phyloP scores from a whole-genome alignment of 148 eudicot species.

The Rhododendron vialii region DNA sequence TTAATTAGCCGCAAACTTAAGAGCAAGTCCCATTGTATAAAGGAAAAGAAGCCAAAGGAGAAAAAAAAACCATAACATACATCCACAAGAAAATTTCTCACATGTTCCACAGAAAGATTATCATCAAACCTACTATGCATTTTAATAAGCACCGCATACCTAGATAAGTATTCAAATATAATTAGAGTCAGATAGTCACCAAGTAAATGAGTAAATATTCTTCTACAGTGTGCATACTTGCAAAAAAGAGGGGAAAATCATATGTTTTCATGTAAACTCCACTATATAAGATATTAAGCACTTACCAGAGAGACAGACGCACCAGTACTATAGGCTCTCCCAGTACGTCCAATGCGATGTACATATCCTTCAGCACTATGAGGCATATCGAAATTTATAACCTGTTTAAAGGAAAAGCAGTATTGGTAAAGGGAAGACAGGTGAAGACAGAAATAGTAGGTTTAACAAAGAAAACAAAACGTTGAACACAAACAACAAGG shows the following conservation, averaged over 20 bases:
- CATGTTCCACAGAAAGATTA: not conserved
- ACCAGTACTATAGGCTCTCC: constrained; percentile 86
- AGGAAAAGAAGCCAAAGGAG: not conserved
- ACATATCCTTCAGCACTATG: constrained; percentile 71
- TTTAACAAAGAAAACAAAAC: not conserved
- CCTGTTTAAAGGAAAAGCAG: constrained; percentile 37
- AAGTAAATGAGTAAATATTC: not conserved
- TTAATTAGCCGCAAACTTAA: not conserved
- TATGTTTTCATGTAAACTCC: not conserved
- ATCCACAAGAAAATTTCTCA: not conserved
- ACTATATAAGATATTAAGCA: not conserved
- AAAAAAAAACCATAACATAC: not conserved
- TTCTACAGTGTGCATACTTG: not conserved
- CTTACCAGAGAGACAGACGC: constrained; percentile 94
- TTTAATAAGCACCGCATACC: not conserved
- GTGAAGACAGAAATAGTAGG: not conserved
- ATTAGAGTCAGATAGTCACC: not conserved
- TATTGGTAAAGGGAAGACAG: not conserved
- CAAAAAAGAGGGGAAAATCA: not conserved
- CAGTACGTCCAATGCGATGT: constrained; percentile 98
- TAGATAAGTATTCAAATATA: not conserved
- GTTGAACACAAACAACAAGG: not conserved
- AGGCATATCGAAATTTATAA: constrained; percentile 94
- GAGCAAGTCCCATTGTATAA: not conserved
- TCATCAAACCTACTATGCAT: not conserved